phyloP scores from a whole-genome alignment of 345 rosid species.

The Nasturtium officinale region DNA sequence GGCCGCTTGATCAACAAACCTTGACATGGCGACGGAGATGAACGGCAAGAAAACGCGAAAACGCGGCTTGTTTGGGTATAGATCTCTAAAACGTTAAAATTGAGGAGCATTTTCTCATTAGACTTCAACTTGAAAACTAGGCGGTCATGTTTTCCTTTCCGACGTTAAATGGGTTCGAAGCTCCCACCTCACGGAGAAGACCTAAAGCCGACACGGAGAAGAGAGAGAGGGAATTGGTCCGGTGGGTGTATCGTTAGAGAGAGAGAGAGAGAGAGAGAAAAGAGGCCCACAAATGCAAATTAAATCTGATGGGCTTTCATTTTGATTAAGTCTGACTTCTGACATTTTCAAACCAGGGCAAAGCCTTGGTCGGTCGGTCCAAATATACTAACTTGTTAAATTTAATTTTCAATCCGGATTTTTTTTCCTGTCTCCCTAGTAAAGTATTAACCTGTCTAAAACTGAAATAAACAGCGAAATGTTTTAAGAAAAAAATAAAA shows the following conservation, averaged over 20 bases:
- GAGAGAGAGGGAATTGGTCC: conserved; percentile 36
- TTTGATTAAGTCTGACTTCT: conserved; percentile 37
- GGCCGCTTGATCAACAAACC: conserved; percentile 24
- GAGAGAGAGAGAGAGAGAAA: conserved; percentile 18
- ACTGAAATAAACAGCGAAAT: neutral
- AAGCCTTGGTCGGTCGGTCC: conserved; percentile 13
- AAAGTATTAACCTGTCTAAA: neutral
- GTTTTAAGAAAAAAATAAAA: too few species aligned
- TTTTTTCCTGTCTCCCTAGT: neutral
- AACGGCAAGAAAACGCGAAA: conserved; percentile 18
- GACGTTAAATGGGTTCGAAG: conserved; percentile 30
- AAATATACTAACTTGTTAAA: neutral
- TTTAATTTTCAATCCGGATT: conserved; percentile 1
- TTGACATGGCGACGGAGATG: conserved; percentile 38
- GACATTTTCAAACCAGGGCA: conserved; percentile 29
- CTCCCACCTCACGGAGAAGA: conserved; percentile 32
- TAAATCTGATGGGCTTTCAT: conserved; percentile 31
- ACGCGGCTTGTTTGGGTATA: conserved; percentile 2
- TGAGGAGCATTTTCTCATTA: conserved; percentile 45
- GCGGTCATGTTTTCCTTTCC: conserved; percentile 7
- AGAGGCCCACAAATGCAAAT: conserved; percentile 34
- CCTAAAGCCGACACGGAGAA: conserved; percentile 36
- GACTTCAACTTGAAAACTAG: conserved; percentile 12
- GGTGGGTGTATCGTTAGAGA: conserved; percentile 21
- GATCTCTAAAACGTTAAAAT: conserved; percentile 34